phyloP scores from a whole-genome alignment of 73 alveolate genomes.

The Tetrahymena thermophila region DNA sequence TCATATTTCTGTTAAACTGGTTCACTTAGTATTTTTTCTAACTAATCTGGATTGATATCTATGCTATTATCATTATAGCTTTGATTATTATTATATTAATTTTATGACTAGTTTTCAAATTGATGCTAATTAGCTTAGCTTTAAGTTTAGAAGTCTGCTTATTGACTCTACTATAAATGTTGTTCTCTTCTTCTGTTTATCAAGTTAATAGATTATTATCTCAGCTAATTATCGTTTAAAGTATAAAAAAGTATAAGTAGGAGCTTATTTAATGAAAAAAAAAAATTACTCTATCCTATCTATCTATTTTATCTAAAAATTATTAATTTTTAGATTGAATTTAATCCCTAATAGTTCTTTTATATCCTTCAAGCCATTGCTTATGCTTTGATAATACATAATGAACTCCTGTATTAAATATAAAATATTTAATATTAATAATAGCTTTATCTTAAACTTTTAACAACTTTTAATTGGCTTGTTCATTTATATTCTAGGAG shows the following conservation, averaged over 20 bases:
- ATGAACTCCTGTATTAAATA: background rate
- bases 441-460: background rate
- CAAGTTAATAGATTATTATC: background rate
- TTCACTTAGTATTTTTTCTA: background rate
- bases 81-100: background rate
- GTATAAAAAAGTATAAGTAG: background rate
- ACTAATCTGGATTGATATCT: background rate
- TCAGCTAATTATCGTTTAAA: background rate
- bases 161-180: background rate
- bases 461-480: background rate
- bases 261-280: background rate
- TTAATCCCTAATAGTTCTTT: background rate
- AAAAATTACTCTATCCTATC: background rate
- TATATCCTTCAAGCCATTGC: background rate
- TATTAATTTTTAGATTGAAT: background rate
- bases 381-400: background rate
- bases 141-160: background rate
- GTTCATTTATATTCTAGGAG: background rate
- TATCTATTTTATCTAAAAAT: background rate
- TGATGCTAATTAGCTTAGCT: background rate
- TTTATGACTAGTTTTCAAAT: background rate
- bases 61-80: background rate
- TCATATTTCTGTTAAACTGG: background rate
- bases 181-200: background rate
- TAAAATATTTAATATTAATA: background rate